These are phyloP conservation scores for Aulographum hederae DNA, from an alignment of 2,329 filamentous ascomycete species.

Conservation along the genomic window DNA sequence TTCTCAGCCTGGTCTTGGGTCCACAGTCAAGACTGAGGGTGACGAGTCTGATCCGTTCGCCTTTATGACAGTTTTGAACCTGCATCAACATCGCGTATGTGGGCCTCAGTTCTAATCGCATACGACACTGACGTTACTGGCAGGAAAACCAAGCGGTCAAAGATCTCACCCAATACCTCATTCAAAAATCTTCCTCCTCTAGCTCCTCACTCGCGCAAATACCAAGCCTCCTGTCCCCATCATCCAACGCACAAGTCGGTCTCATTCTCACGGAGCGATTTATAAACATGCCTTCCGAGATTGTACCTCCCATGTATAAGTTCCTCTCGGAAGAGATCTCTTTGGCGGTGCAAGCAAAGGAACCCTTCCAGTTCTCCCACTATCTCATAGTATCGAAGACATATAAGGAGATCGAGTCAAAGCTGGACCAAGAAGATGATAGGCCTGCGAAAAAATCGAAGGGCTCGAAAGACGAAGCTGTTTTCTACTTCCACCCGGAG, in stretches of 20 bases:
- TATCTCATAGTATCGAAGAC: conserved; percentile 83
- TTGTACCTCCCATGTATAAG: conserved; percentile 81
- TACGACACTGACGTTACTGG: background rate
- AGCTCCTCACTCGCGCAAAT: conserved; percentile 35
- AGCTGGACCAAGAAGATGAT: conserved; percentile 39
- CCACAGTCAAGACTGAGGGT: conserved; percentile 92
- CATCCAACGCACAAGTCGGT: conserved; percentile 41
- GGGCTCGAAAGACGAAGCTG: conserved; percentile 13
- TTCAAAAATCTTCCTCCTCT: conserved; percentile 30
- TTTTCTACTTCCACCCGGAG: conserved; percentile 89
- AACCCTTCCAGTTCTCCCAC: conserved; percentile 85
- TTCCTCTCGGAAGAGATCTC: conserved; percentile 88
- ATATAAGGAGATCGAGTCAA: conserved; percentile 77
- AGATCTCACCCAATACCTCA: conserved; percentile 54
- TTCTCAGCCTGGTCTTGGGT: conserved; percentile 72
- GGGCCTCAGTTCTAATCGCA: background rate
- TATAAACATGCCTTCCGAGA: conserved; percentile 91
- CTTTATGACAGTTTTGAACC: conserved; percentile 74
- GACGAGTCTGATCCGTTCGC: conserved; percentile 86
- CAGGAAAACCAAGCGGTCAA: conserved; percentile 53
- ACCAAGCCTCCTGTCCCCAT: conserved; percentile 16
- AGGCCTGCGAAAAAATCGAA: conserved; percentile 26
- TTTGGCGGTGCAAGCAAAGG: conserved; percentile 73
- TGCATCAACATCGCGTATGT: conserved; percentile 49
- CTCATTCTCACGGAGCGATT: conserved; percentile 81